Percentiles rank a stretch among this genome's conserved stretches.
Evolutionary conservation across 768 basidiomycete genomes (phyloP).

Genomic region (Hortiboletus campestris): DNA sequence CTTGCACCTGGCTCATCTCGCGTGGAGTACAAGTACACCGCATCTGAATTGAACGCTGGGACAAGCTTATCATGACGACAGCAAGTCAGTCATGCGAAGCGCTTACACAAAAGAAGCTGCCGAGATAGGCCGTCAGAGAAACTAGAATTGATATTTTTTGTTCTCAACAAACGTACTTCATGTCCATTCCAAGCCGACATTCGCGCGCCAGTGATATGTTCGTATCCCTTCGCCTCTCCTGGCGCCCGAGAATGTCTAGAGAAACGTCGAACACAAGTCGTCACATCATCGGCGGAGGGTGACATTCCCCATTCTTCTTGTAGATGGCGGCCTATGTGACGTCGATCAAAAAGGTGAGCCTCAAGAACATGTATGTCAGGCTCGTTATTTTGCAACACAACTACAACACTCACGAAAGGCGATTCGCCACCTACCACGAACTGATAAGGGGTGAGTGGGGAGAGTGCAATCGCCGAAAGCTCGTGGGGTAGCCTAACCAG

Average conservation of each 20-base stretch:
- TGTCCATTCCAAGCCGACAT: slow-evolving; percentile 72
- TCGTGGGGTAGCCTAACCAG: slow-evolving; percentile 63
- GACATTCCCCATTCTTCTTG: slow-evolving; percentile 69
- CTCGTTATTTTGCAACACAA: not conserved
- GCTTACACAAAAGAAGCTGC: slow-evolving; percentile 66
- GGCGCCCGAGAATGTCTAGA: slow-evolving; percentile 45
- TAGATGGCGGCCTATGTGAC: slow-evolving; percentile 62
- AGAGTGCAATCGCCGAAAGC: slow-evolving; percentile 71
- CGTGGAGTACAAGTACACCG: slow-evolving; percentile 71
- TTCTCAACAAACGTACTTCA: slow-evolving; percentile 48
- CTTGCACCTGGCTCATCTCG: slow-evolving; percentile 50
- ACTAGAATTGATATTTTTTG: not conserved
- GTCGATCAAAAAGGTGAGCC: slow-evolving; percentile 67
- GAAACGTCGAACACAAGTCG: slow-evolving; percentile 81
- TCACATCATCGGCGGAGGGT: slow-evolving; percentile 47
- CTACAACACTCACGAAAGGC: slow-evolving; percentile 54
- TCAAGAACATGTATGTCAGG: slow-evolving; percentile 5
- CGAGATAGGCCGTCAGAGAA: slow-evolving; percentile 12
- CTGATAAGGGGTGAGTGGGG: slow-evolving; percentile 77
- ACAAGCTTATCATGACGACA: slow-evolving; percentile 6
- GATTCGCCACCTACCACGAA: slow-evolving; percentile 84
- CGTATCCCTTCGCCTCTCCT: slow-evolving; percentile 38
- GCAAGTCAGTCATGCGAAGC: not conserved
- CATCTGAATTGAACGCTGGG: slow-evolving; percentile 72
- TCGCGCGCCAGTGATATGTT: slow-evolving; percentile 76